These are phyloP conservation scores for Bathelium albidoporum DNA, from an alignment of 495 filamentous ascomycete species.

Conservation along the genomic window DNA sequence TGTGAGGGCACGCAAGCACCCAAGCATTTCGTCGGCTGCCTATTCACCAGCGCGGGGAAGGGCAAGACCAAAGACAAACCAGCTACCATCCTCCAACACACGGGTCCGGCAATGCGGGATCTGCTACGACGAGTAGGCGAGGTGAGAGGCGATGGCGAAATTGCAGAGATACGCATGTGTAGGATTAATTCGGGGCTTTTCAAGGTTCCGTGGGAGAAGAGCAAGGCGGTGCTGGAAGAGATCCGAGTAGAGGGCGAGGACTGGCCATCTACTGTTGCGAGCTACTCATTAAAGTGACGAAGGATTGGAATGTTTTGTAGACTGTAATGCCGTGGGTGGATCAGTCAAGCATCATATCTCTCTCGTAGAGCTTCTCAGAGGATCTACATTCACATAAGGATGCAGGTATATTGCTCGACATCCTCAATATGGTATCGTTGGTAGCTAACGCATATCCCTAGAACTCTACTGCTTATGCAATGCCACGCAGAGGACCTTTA, in stretches of 20 bases:
- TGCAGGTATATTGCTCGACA: too few relatives aligned
- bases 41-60: slow-evolving; percentile 28
- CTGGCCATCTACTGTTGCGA: not conserved
- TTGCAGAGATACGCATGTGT: slow-evolving; percentile 27
- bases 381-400: too few relatives aligned
- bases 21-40: slow-evolving; percentile 31
- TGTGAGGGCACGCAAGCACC: slow-evolving; percentile 8
- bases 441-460: too few relatives aligned
- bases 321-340: not conserved
- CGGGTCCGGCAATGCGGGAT: slow-evolving; percentile 25
- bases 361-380: too few relatives aligned
- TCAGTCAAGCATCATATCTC: not conserved
- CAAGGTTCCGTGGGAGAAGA: slow-evolving; percentile 28
- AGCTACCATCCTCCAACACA: slow-evolving; percentile 24
- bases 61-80: slow-evolving; percentile 25
- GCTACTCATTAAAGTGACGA: not conserved
- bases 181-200: slow-evolving; percentile 33
- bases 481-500: too few relatives aligned
- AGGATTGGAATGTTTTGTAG: not conserved
- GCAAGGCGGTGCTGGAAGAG: slow-evolving; percentile 23
- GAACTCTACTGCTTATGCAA: too few relatives aligned
- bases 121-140: slow-evolving; percentile 22
- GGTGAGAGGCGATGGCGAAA: slow-evolving; percentile 6
- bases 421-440: too few relatives aligned
- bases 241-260: slow-evolving; percentile 18